Conservation (phyloP, 192 early-diverging fungal species). For the Coemansia sp. region DNA sequence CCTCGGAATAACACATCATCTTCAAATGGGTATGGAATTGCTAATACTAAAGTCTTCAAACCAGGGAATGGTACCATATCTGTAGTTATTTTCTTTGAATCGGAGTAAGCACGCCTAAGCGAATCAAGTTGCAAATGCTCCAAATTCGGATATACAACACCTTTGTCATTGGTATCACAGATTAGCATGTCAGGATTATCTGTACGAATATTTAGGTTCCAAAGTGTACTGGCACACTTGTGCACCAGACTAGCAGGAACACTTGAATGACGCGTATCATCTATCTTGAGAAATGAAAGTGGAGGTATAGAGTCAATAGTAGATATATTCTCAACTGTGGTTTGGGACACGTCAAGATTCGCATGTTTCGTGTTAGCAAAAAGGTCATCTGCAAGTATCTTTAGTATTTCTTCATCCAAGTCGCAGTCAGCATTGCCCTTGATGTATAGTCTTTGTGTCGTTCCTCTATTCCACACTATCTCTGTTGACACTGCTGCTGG, state of each 20-base stretch:
- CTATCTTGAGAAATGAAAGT: neutral
- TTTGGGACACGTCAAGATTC: too few relatives aligned
- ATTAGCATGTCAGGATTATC: neutral
- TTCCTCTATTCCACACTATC: neutral
- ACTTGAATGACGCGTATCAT: neutral
- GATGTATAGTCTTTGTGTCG: neutral
- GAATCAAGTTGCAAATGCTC: neutral
- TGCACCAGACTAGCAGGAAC: neutral
- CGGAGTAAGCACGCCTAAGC: too few relatives aligned
- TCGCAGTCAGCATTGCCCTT: neutral
- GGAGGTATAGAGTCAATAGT: neutral
- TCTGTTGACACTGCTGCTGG: neutral
- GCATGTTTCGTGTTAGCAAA: neutral
- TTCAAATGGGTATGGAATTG: neutral
- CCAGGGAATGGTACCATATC: neutral
- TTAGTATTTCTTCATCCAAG: neutral
- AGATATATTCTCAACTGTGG: too few relatives aligned
- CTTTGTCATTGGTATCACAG: neutral
- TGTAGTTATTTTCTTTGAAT: neutral
- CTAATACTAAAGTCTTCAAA: neutral
- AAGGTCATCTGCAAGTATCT: neutral
- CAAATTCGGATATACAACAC: neutral
- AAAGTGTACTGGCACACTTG: neutral
- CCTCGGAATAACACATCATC: constrained; percentile 14
- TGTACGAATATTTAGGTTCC: neutral